Conservation (phyloP, 306 rosid species). For the Urtica urens region DNA sequence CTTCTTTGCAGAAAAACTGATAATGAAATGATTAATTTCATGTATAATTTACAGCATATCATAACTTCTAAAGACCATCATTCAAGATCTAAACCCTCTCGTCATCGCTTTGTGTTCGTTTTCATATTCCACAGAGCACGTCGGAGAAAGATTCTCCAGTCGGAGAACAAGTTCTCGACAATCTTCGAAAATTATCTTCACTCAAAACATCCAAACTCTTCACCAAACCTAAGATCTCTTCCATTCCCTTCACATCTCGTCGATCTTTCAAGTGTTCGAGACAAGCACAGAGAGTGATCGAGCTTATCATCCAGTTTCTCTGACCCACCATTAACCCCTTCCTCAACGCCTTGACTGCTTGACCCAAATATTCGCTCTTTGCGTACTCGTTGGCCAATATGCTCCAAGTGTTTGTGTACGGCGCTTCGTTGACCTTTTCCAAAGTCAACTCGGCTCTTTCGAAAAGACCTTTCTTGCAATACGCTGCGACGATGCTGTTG, state of each 20-base stretch:
- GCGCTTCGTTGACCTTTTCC: constrained; percentile 12
- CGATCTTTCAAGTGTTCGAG: constrained; percentile 23
- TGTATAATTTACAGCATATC: too few relatives aligned
- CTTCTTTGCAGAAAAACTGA: too few relatives aligned
- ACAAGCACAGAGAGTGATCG: constrained; percentile 13
- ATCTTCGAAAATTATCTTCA: constrained; percentile 11
- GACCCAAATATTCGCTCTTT: constrained; percentile 11
- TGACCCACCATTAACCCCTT: constrained; percentile 20
- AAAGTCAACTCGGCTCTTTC: constrained; percentile 23
- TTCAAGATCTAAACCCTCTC: too few relatives aligned
- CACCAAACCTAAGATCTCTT: constrained; percentile 11
- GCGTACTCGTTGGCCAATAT: constrained; percentile 24
- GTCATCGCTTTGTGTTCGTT: not conserved
- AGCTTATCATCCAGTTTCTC: constrained; percentile 19
- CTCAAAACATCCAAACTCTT: constrained; percentile 11
- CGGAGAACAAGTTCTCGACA: constrained; percentile 18
- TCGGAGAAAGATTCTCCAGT: constrained; percentile 14
- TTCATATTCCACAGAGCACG: constrained; percentile 12
- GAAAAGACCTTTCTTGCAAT: constrained; percentile 28
- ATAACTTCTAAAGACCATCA: too few relatives aligned
- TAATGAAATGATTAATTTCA: too few relatives aligned
- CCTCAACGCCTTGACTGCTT: constrained; percentile 28
- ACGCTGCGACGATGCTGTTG: constrained; percentile 26
- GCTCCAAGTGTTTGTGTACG: constrained; percentile 23
- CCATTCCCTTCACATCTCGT: constrained; percentile 22